Evolutionary conservation across 768 basidiomycete genomes (phyloP), one percentile per base, ranked within the genome.

Genomic region (Mycena indigotica): DNA sequence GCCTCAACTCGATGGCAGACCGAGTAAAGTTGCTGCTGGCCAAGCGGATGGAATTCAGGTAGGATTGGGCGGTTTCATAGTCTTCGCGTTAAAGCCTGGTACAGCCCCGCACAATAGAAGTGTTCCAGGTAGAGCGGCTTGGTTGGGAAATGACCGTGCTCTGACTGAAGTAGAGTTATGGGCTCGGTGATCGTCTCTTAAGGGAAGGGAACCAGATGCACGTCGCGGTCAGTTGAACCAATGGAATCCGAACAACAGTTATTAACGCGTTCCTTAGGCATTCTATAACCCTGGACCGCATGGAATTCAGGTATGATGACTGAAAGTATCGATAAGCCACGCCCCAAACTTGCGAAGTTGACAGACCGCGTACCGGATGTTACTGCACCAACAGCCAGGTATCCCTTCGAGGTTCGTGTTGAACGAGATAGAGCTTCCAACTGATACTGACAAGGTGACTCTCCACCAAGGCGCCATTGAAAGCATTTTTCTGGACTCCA

Each of bases 131-230:
- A 30, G 50, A 45, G 53, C 32, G 16, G 15, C 3, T 29, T 21
- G 4, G 17, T 28, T 39, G 19, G 26, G 12, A 49, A 17, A 32
- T 48, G n/a, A n/a, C n/a, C 17, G 30, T 24, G 2, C 12, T 35
- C 26, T 15, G 30, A 32, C 21, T 16, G 24, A 23, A 3, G 12
- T 51, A 91, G 89, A 92, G 89, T 60, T 91, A 92, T 71, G 90
- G 89, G 5, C 78, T 92, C 5, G 87, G 82, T 0, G 85, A 89
- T 17, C 78, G 81, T 3, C 65, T 92, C 21, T 57, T 91, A 24
- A 76, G 71, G 38, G 82, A 89, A 64, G 88, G 83, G 4, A 84
- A 83, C 56, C 86, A 88, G 49, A 77, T 92, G 78, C 83, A 89
- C 58, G 79, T 83, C 71, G 83, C 83, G 52, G 89, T 90, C 68